Percentiles rank a stretch among this genome's conserved stretches.
These are phyloP conservation scores for Tolypocladium ovalisporum DNA, from an alignment of 2,329 filamentous ascomycete genomes.

Conservation along the genomic window DNA sequence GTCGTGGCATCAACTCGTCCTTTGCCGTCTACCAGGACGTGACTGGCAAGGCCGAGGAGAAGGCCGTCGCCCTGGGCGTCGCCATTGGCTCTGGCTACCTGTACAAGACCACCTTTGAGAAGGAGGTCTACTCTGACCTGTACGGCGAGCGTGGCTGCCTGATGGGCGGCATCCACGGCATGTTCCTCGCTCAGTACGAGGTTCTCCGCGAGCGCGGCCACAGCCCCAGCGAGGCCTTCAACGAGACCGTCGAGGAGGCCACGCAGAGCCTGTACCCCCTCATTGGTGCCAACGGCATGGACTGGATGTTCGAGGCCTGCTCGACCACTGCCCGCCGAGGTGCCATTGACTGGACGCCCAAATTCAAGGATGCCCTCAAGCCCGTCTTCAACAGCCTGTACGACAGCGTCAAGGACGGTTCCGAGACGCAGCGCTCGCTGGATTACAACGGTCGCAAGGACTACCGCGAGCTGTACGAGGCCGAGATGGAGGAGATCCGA, in stretches of 20 bases:
- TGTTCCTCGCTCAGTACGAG: constrained; percentile 99
- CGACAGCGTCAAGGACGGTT: constrained; percentile 80
- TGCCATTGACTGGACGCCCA: constrained; percentile 95
- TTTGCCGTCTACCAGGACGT: constrained; percentile 98
- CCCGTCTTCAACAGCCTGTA: constrained; percentile 98
- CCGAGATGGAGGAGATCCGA: constrained; percentile 98
- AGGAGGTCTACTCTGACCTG: constrained; percentile 99
- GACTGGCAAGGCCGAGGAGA: constrained; percentile 95
- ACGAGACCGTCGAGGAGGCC: constrained; percentile 99
- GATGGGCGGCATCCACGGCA: constrained; percentile 99
- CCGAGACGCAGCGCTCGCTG: constrained; percentile 91
- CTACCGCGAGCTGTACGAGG: constrained; percentile 95
- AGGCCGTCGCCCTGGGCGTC: constrained; percentile 91
- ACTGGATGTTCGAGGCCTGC: constrained; percentile 99
- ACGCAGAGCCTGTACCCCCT: constrained; percentile 96
- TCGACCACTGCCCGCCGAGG: constrained; percentile 96
- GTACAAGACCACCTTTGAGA: constrained; percentile 99
- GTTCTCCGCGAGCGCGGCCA: constrained; percentile 98
- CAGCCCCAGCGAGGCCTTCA: constrained; percentile 97
- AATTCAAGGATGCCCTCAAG: constrained; percentile 98
- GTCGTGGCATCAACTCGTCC: constrained; percentile 99
- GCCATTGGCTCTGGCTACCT: constrained; percentile 97
- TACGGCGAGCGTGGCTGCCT: constrained; percentile 99
- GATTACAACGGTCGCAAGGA: constrained; percentile 94
- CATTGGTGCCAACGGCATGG: constrained; percentile 96